These are phyloP conservation scores for Tolypocladium paradoxum DNA, from an alignment of 2,329 filamentous ascomycete species.

Conservation along the genomic window DNA sequence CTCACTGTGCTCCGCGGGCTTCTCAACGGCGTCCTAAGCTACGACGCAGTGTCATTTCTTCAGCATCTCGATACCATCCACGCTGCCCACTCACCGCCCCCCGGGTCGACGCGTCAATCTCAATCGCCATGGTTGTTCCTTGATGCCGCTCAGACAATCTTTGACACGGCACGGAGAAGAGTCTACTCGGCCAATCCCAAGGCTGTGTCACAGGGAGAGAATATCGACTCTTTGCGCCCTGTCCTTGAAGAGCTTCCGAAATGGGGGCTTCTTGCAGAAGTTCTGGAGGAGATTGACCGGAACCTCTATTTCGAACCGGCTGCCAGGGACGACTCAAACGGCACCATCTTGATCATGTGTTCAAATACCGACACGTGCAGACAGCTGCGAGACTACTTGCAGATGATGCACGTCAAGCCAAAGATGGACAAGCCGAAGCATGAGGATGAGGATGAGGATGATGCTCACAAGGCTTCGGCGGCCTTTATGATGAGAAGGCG, in stretches of 20 bases:
- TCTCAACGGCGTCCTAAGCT: constrained; percentile 70
- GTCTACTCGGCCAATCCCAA: constrained; percentile 68
- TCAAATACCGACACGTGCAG: constrained; percentile 75
- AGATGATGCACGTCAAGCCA: constrained; percentile 73
- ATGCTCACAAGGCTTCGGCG: constrained; percentile 57
- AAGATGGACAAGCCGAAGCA: constrained; percentile 25
- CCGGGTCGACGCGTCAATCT: constrained; percentile 75
- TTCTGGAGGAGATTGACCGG: constrained; percentile 85
- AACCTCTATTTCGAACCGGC: constrained; percentile 77
- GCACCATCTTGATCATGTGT: constrained; percentile 94
- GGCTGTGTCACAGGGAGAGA: constrained; percentile 32
- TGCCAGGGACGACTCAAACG: constrained; percentile 72
- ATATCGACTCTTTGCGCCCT: constrained; percentile 56
- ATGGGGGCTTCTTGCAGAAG: constrained; percentile 80
- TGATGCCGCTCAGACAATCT: constrained; percentile 88
- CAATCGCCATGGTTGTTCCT: constrained; percentile 95
- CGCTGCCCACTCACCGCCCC: constrained; percentile 77
- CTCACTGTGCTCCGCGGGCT: constrained; percentile 73
- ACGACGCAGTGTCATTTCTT: constrained; percentile 84
- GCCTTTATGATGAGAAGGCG: constrained; percentile 84
- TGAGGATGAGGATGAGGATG: constrained; percentile 30
- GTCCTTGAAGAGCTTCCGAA: constrained; percentile 93
- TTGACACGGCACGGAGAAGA: constrained; percentile 76
- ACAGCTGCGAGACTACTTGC: constrained; percentile 82
- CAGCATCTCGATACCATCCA: constrained; percentile 91